Conservation (phyloP, 2,329 filamentous ascomycete genomes). For the Pseudogymnoascus sp. region DNA sequence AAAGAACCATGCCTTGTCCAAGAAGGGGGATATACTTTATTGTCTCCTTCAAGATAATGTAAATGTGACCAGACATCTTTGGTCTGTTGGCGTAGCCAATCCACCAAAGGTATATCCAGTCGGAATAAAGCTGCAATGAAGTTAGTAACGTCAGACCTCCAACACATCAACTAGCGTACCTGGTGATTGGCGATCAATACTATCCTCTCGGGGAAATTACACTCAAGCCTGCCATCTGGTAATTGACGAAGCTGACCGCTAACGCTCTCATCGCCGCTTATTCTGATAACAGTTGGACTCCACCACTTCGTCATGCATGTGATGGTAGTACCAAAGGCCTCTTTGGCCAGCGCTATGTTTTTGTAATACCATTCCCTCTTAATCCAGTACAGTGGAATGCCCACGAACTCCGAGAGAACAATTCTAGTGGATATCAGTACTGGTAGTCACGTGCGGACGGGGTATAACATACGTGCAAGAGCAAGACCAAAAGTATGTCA, state of each 20-base stretch:
- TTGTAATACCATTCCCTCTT: slow-evolving; percentile 73
- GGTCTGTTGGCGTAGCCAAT: slow-evolving; percentile 72
- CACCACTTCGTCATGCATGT: slow-evolving; percentile 80
- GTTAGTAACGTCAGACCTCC: slow-evolving; percentile 18
- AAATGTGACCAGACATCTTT: slow-evolving; percentile 75
- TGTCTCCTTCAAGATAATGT: slow-evolving; percentile 86
- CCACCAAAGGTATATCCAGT: slow-evolving; percentile 94
- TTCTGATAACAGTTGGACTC: slow-evolving; percentile 74
- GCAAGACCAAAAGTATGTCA: slow-evolving; percentile 25
- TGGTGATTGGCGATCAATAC: slow-evolving; percentile 85
- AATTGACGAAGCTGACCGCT: slow-evolving; percentile 65
- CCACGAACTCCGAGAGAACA: slow-evolving; percentile 66
- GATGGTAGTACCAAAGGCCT: slow-evolving; percentile 70
- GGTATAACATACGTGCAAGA: slow-evolving; percentile 25
- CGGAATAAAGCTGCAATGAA: slow-evolving; percentile 62
- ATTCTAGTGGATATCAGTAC: slow-evolving; percentile 41
- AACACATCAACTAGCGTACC: slow-evolving; percentile 31
- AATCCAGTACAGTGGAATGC: slow-evolving; percentile 66
- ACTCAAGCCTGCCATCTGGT: slow-evolving; percentile 65
- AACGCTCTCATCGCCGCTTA: slow-evolving; percentile 77
- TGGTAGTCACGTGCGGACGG: not conserved
- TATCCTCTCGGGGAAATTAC: slow-evolving; percentile 72
- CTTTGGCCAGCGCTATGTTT: slow-evolving; percentile 82
- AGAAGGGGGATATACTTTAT: slow-evolving; percentile 74
- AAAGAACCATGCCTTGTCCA: slow-evolving; percentile 76